Evolutionary conservation across 805 yeast species (phyloP).

Genomic region (Candida ficus): DNA sequence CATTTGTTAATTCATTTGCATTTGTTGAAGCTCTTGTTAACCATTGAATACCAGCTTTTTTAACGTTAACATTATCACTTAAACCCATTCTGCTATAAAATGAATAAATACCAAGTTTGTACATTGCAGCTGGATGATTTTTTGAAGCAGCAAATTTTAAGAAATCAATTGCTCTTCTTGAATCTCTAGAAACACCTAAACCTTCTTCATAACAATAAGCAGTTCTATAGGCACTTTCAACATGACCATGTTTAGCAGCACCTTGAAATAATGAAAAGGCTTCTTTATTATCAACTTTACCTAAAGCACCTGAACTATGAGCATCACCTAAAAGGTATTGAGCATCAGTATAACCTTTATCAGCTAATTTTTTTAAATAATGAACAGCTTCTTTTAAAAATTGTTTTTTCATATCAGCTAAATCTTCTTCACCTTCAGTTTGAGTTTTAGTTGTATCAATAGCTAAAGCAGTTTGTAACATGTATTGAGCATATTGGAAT

Average conservation of each 20-base stretch:
- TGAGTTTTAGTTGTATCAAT: constrained; percentile 30
- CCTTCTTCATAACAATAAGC: constrained; percentile 93
- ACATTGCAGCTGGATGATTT: constrained; percentile 97
- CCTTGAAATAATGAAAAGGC: constrained; percentile 74
- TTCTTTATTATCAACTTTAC: constrained; percentile 71
- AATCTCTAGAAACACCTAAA: constrained; percentile 84
- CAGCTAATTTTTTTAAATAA: constrained; percentile 65
- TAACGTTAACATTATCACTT: constrained; percentile 57
- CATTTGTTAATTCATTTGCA: constrained; percentile 79
- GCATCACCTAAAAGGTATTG: constrained; percentile 93
- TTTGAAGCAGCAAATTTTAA: constrained; percentile 82
- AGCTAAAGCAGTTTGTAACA: constrained; percentile 77
- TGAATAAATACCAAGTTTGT: constrained; percentile 81
- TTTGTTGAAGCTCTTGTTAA: constrained; percentile 77
- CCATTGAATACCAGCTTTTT: constrained; percentile 91
- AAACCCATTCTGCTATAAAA: constrained; percentile 85
- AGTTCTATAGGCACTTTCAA: constrained; percentile 87
- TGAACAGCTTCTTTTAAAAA: constrained; percentile 73
- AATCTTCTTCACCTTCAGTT: constrained; percentile 26
- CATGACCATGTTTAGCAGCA: constrained; percentile 92
- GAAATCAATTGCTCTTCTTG: constrained; percentile 79
- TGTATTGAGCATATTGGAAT: constrained; percentile 86
- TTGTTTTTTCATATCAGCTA: constrained; percentile 38
- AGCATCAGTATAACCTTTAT: constrained; percentile 81
- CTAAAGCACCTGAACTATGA: constrained; percentile 77